Percentiles rank a stretch among this genome's conserved stretches.
phyloP scores from a whole-genome alignment of 768 basidiomycete species.

The Epithele typhae region DNA sequence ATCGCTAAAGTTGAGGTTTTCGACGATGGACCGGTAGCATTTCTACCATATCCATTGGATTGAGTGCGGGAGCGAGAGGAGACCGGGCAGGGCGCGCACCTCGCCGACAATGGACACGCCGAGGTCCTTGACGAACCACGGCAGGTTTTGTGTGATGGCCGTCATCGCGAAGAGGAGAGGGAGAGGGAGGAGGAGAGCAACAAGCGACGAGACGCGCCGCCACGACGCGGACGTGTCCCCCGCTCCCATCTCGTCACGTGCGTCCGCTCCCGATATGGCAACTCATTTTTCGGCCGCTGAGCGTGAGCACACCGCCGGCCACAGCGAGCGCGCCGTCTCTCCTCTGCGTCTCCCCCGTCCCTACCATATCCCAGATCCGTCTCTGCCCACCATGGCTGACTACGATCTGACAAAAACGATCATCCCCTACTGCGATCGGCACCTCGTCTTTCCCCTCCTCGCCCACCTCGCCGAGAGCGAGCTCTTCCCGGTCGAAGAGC shows the following conservation, averaged over 20 bases:
- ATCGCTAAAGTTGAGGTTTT: constrained; percentile 75
- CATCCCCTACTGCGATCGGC: constrained; percentile 90
- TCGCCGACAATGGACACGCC: constrained; percentile 79
- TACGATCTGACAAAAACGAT: constrained; percentile 89
- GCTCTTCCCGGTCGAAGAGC: constrained; percentile 73
- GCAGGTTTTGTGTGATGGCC: constrained; percentile 76
- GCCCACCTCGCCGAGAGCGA: constrained; percentile 77
- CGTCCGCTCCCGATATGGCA: constrained; percentile 10
- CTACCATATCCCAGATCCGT: neutral
- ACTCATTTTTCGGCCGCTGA: constrained; percentile 11
- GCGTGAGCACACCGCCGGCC: neutral
- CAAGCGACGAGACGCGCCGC: neutral
- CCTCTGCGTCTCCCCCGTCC: neutral
- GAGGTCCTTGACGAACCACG: constrained; percentile 78
- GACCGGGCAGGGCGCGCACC: constrained; percentile 35
- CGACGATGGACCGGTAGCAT: constrained; percentile 88
- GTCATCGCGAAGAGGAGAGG: constrained; percentile 47
- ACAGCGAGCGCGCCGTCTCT: constrained; percentile 7
- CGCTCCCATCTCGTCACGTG: constrained; percentile 14
- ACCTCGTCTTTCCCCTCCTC: constrained; percentile 90
- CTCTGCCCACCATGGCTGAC: constrained; percentile 65
- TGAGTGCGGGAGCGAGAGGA: constrained; percentile 4
- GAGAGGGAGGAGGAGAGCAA: constrained; percentile 1
- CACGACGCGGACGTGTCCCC: constrained; percentile 5
- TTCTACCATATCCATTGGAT: constrained; percentile 51